phyloP scores from a whole-genome alignment of 2,329 filamentous ascomycete genomes.

The Peltaster fructicola region DNA sequence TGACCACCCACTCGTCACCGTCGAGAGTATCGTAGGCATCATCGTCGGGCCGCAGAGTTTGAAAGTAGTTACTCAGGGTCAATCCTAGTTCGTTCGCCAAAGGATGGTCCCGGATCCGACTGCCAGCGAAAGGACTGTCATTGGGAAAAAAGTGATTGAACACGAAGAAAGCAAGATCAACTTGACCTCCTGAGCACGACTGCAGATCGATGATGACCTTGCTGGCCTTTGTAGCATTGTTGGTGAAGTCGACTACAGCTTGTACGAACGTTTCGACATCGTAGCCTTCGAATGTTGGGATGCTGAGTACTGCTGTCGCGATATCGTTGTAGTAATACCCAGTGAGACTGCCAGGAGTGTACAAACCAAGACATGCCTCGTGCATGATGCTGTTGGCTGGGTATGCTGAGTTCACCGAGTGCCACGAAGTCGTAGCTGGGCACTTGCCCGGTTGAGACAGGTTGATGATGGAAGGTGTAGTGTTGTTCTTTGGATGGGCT shows the following conservation, averaged over 20 bases:
- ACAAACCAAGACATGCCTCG: too few species aligned
- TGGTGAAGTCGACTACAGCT: constrained; percentile 16
- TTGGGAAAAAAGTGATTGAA: constrained; percentile 39
- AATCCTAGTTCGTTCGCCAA: constrained; percentile 6
- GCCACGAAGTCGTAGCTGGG: constrained; percentile 24
- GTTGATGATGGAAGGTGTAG: too few species aligned
- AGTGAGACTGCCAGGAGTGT: constrained; percentile 3
- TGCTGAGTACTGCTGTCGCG: constrained; percentile 22
- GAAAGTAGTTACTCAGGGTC: constrained; percentile 8
- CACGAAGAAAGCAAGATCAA: constrained; percentile 22
- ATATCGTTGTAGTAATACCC: constrained; percentile 7
- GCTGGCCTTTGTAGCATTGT: constrained; percentile 26
- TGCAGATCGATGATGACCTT: constrained; percentile 48
- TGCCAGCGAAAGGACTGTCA: constrained; percentile 8
- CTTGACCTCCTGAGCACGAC: constrained; percentile 40
- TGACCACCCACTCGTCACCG: constrained; percentile 11
- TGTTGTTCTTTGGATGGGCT: too few species aligned
- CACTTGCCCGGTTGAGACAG: background rate
- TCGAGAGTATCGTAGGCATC: constrained; percentile 2
- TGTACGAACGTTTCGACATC: constrained; percentile 15
- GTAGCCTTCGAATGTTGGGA: constrained; percentile 21
- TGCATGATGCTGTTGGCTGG: too few species aligned
- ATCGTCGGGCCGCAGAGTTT: constrained; percentile 1
- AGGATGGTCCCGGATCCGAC: constrained; percentile 9
- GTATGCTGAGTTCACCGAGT: too few species aligned